phyloP scores from a whole-genome alignment of 208 protist genomes.

The Angomonas ambiguus region DNA sequence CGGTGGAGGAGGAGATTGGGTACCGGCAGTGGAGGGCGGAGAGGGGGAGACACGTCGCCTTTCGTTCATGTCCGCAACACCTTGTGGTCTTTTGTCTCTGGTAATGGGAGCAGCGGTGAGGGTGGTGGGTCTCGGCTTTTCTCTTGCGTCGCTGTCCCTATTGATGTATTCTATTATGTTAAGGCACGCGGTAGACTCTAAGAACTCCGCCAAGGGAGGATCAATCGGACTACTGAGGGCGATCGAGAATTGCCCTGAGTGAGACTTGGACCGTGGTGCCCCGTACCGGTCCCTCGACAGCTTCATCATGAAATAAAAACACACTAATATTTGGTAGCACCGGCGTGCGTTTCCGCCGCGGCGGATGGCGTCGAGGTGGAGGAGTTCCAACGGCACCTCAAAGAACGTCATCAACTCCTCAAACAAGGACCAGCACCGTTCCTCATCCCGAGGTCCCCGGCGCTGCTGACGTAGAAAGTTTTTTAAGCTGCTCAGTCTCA shows the following conservation, averaged over 20 bases:
- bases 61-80: background rate
- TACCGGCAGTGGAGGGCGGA: constrained; percentile 1
- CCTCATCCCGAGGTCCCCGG: constrained; percentile 24
- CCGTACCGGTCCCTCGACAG: constrained; percentile 24
- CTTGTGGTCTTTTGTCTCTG: too few species aligned
- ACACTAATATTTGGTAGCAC: constrained; percentile 67
- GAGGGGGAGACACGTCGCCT: background rate
- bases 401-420: constrained; percentile 25
- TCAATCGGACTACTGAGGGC: constrained; percentile 64
- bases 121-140: background rate
- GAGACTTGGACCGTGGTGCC: too few species aligned
- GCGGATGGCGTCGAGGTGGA: constrained; percentile 32
- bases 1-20: background rate
- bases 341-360: constrained; percentile 37
- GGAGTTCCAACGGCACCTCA: constrained; percentile 39
- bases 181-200: constrained; percentile 33
- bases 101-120: too few species aligned
- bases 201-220: constrained; percentile 39
- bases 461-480: constrained; percentile 28
- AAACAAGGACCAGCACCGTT: constrained; percentile 52
- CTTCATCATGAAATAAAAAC: constrained; percentile 62
- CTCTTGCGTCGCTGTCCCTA: background rate
- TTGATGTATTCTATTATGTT: background rate
- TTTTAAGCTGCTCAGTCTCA: constrained; percentile 11
- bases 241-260: constrained; percentile 52